phyloP scores from a whole-genome alignment of 352 stramenopile species.

The Phytophthora syringae region DNA sequence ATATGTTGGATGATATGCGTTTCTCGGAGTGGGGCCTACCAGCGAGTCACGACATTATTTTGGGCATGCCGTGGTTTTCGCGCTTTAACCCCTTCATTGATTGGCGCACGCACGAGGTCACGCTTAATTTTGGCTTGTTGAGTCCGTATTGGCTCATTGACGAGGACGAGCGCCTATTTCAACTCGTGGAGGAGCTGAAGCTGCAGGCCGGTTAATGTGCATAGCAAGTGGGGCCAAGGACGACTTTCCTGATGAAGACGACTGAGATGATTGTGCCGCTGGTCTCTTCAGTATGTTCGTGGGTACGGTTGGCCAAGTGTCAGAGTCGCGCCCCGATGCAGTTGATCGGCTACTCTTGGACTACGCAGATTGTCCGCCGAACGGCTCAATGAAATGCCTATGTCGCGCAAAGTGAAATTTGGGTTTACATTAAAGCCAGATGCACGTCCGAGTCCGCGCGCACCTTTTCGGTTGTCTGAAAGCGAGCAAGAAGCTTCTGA shows the following conservation, averaged over 20 bases:
- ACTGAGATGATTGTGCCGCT: background rate
- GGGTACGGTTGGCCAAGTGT: background rate
- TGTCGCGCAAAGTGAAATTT: slow-evolving; percentile 8
- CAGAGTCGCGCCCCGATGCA: background rate
- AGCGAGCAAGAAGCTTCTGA: slow-evolving; percentile 18
- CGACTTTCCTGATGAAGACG: background rate
- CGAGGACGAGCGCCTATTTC: background rate
- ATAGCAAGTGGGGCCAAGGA: background rate
- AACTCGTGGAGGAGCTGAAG: background rate
- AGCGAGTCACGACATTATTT: slow-evolving; percentile 7
- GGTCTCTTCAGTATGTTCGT: background rate
- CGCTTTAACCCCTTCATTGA: slow-evolving; percentile 11
- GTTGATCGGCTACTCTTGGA: background rate
- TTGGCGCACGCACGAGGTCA: slow-evolving; percentile 19
- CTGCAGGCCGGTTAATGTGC: background rate
- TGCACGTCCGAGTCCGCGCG: slow-evolving; percentile 7
- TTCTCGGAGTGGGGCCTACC: slow-evolving; percentile 19
- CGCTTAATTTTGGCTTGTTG: slow-evolving; percentile 1
- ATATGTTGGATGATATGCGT: background rate
- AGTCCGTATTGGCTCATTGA: background rate
- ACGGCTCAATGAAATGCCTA: slow-evolving; percentile 12
- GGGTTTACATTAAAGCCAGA: slow-evolving; percentile 12
- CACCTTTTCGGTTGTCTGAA: slow-evolving; percentile 13
- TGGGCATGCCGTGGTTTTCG: slow-evolving; percentile 22
- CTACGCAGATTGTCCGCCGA: background rate